A percentile compares a stretch with the other conserved stretches of the same genome.
phyloP scores from a whole-genome alignment of 371 early-diverging fungal genomes.

The Choanephora cucurbitarum region DNA sequence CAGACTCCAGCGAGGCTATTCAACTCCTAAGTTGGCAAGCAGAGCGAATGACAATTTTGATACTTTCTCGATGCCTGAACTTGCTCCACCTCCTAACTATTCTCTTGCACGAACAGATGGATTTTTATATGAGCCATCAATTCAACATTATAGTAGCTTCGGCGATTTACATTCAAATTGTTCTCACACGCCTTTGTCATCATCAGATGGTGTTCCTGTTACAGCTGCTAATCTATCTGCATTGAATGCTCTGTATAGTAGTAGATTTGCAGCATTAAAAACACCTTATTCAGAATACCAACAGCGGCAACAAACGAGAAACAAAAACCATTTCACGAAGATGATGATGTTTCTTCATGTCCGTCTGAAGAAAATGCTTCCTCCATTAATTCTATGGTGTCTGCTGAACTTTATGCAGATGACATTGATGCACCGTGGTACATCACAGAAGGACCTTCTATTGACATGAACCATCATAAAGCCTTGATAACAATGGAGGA shows the following conservation, averaged over 20 bases:
- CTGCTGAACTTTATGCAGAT: constrained; percentile 21
- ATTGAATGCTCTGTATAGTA: constrained; percentile 20
- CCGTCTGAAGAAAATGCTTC: constrained; percentile 9
- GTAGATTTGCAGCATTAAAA: constrained; percentile 24
- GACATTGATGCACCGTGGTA: constrained; percentile 47
- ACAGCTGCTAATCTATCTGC: constrained; percentile 26
- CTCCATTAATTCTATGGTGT: constrained; percentile 18
- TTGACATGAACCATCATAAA: constrained; percentile 1
- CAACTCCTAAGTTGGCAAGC: constrained; percentile 1
- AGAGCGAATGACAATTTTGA: constrained; percentile 9
- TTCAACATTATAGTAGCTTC: constrained; percentile 20
- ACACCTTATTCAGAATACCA: constrained; percentile 18
- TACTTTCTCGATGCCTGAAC: constrained; percentile 22
- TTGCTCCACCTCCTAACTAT: constrained; percentile 4
- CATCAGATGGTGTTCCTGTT: constrained; percentile 10
- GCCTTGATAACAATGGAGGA: constrained; percentile 38
- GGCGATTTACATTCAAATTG: constrained; percentile 24
- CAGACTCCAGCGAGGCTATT: constrained; percentile 5
- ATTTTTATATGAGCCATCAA: not conserved
- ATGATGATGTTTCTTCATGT: constrained; percentile 14
- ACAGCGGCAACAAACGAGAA: constrained; percentile 2
- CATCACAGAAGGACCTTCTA: constrained; percentile 29
- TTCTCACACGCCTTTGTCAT: not conserved
- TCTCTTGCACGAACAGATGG: not conserved
- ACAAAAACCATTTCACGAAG: not conserved